Percentiles rank a stretch among this genome's conserved stretches.
Conservation (phyloP, 306 rosid species). For the Elaeagnus macrophylla region DNA sequence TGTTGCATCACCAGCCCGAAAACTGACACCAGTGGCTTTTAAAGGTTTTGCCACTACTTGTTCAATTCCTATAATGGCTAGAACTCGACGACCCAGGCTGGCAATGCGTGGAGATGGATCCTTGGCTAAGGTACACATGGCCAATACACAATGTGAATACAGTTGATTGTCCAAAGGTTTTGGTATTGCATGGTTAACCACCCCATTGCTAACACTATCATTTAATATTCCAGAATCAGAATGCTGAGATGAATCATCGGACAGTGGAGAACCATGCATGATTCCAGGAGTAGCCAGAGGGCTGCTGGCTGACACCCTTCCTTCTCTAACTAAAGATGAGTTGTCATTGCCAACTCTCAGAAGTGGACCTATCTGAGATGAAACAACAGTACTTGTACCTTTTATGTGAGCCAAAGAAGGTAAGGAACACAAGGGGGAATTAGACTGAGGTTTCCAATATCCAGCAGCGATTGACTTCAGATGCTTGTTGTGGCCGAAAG, state of each 20-base stretch:
- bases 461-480: constrained; percentile 90
- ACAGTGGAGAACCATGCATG: constrained; percentile 90
- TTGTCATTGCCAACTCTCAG: constrained; percentile 67
- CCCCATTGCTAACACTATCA: constrained; percentile 81
- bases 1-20: constrained; percentile 40
- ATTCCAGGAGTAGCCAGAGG: constrained; percentile 77
- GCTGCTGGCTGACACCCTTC: constrained; percentile 74
- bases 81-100: constrained; percentile 72
- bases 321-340: constrained; percentile 56
- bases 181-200: constrained; percentile 47
- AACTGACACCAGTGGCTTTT: constrained; percentile 31
- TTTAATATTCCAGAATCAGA: constrained; percentile 88
- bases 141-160: constrained; percentile 77
- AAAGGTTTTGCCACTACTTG: constrained; percentile 83
- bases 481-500: constrained; percentile 92
- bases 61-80: constrained; percentile 88
- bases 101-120: constrained; percentile 97
- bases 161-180: constrained; percentile 60
- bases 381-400: constrained; percentile 45
- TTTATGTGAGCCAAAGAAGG: constrained; percentile 69
- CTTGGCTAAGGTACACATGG: constrained; percentile 87
- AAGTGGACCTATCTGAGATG: constrained; percentile 82
- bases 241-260: constrained; percentile 88
- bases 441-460: constrained; percentile 84
- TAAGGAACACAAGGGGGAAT: constrained; percentile 62